Base-by-base conservation (phyloP, 1,284 basidiomycete genomes). In the Agroathelia rolfsii region DNA sequence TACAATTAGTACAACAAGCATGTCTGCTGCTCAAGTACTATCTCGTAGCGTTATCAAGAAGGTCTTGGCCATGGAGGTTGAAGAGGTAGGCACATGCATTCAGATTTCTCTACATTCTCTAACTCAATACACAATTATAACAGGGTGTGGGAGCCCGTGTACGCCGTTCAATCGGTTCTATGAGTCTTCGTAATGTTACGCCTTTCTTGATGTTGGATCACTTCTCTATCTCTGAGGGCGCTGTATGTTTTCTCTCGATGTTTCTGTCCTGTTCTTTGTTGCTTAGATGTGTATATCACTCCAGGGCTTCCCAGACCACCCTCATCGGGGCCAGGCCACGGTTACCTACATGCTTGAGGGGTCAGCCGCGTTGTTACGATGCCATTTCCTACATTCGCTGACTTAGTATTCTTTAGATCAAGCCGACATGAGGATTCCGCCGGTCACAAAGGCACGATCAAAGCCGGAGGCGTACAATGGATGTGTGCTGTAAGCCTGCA, bases 201-300 rank as follows among this genome's bases (percentile, higher is more conserved):
- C 93, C 92, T 0, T 96, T 96, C 64, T 64, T 97, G 35, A 84
- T 95, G 83, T 60, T 87, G 5, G 84, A 87, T 50, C 78, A 84
- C 45, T 84, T 85, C 47, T 69, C 76, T 49, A 66, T 79, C 34
- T 59, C 61, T 1, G 52, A 70, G 46, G 76, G 76, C 34, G 76
- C 76, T 11, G 76, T 78, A 41, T 43, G 70, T 52, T 16, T 14
- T 21, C 15, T 27, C 23, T 29, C 13, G 22, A 30, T n/a, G 21
- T 19, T 25, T 24, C 22, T 25, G 32, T 34, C 15, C 7, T 34
- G 35, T 11, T 12, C 17, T 38, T 42, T 13, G 10, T 19, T 26
- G 15, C 25, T 35, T 41, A 30, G 11, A 12, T 10, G 24, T 23
- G 39, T 45, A 5, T 40, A 43, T n/a, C n/a, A n/a, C n/a, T n/a